Base-by-base conservation (phyloP, 495 filamentous ascomycete species). In the Aspergillus affinis region DNA sequence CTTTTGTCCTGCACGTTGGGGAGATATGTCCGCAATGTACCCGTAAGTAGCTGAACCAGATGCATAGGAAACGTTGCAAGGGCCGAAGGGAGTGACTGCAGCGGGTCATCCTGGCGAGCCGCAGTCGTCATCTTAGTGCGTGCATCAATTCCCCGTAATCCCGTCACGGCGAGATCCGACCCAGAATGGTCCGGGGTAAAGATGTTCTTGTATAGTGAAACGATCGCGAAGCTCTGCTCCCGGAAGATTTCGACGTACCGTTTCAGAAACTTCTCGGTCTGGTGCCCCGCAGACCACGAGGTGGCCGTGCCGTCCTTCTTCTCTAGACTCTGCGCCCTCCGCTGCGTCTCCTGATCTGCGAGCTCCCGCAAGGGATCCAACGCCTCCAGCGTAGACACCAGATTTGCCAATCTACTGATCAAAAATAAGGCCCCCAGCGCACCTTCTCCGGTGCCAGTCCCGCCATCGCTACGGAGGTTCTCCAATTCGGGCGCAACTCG, bases 191-290 rank as follows among this genome's bases (percentile, higher is more conserved):
- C 74, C 8, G 83, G 78, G 3, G 88, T 85, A 68, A 97, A 98
- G 49, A 98, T 94, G 65, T 85, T 90, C 61, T 86, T 89, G 70
- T 94, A 97, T 83, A 97, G 89, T 19, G 89, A 92, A 20, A 98
- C 84, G 59, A 97, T 95, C 12, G 89, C 89, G 68, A 99, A 99
- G 66, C 90, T 94, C 73, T 99, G 95, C 74, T 99, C 95, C 54
- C 95, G 89, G 75, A 97, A 98, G 29, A 98, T 96, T 72, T 99
- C 95, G 65, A 99, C 88, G 75, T 96, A 99, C 54, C 91, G 80
- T 71, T 99, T 99, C 44, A 99, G 77, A 64, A 92, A 99, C 23
- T 91, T 83, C 68, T 97, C 95, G 2, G 93, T 97, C 67, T 98
- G 94, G 66, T 95, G 91, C 0, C 93, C 94, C 6, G 83, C 85